Conservation (phyloP, 257 asterid genomes). For the Asclepias syriaca region DNA sequence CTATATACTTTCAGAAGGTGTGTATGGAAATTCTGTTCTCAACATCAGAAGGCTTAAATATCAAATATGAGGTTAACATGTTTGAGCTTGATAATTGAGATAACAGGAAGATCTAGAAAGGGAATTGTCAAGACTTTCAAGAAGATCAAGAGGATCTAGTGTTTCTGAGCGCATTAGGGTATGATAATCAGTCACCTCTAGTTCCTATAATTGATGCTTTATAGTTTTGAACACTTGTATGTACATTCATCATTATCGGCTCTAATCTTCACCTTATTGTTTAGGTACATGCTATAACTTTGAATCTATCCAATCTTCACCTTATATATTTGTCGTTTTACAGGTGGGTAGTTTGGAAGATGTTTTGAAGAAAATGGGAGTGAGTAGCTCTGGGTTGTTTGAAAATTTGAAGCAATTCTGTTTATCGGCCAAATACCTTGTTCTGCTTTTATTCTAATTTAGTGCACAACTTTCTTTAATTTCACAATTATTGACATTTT, state of each 20-base stretch:
- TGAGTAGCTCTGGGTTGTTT: constrained; percentile 15
- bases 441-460: neutral
- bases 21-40: constrained; percentile 12
- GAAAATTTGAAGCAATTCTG: neutral
- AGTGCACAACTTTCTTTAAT: neutral
- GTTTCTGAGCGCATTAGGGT: constrained; percentile 74
- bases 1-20: constrained; percentile 90
- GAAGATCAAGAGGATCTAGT: constrained; percentile 54
- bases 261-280: neutral
- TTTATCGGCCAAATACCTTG: neutral
- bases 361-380: constrained; percentile 94
- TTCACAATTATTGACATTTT: neutral
- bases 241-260: neutral
- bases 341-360: constrained; percentile 99
- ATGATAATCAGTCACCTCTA: constrained; percentile 17
- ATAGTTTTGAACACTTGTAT: neutral
- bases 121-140: constrained; percentile 56
- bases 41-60: constrained; percentile 5
- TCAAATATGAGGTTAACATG: constrained; percentile 8
- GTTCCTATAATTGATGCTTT: constrained; percentile 9
- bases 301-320: neutral
- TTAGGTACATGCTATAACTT: neutral
- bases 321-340: constrained; percentile 8
- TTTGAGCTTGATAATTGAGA: constrained; percentile 14
- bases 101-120: constrained; percentile 86